Evolutionary conservation across 352 stramenopile species (phyloP).

Genomic region (Globisporangium perplexum): DNA sequence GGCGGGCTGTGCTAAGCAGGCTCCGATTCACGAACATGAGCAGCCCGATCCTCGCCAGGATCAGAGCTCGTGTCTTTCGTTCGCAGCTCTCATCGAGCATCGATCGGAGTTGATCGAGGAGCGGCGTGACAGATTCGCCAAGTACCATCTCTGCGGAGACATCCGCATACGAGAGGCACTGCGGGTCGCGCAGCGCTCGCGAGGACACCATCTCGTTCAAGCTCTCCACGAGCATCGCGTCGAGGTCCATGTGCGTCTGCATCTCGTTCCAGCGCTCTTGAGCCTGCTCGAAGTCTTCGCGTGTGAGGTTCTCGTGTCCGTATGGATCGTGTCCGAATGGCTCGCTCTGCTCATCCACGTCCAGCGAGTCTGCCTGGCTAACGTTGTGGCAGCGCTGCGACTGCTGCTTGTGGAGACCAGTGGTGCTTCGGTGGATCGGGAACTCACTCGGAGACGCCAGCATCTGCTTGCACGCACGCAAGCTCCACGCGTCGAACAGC

Average conservation of each 20-base stretch:
- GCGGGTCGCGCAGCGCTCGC: slow-evolving; percentile 12
- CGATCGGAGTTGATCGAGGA: background rate
- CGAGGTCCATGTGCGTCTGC: slow-evolving; percentile 1
- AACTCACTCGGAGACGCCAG: slow-evolving; percentile 32
- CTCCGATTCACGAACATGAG: slow-evolving; percentile 43
- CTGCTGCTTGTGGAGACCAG: slow-evolving; percentile 6
- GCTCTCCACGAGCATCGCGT: slow-evolving; percentile 22
- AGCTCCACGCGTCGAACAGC: slow-evolving; percentile 37
- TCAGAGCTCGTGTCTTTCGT: background rate
- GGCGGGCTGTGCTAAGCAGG: slow-evolving; percentile 28
- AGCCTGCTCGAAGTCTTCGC: background rate
- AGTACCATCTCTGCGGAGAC: slow-evolving; percentile 22
- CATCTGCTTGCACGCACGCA: slow-evolving; percentile 43
- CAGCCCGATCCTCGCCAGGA: slow-evolving; percentile 26
- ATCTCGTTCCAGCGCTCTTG: slow-evolving; percentile 4
- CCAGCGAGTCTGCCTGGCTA: background rate
- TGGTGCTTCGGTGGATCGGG: slow-evolving; percentile 25
- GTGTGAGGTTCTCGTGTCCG: background rate
- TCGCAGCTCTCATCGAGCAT: background rate
- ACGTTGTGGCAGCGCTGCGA: no score
- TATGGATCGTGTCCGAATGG: background rate
- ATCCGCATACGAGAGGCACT: slow-evolving; percentile 25
- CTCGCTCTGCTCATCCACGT: background rate
- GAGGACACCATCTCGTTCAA: slow-evolving; percentile 21
- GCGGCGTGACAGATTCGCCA: slow-evolving; percentile 7